These are phyloP conservation scores for Pecoramyces ruminantium DNA, from an alignment of 192 early-diverging fungal species.

Conservation along the genomic window DNA sequence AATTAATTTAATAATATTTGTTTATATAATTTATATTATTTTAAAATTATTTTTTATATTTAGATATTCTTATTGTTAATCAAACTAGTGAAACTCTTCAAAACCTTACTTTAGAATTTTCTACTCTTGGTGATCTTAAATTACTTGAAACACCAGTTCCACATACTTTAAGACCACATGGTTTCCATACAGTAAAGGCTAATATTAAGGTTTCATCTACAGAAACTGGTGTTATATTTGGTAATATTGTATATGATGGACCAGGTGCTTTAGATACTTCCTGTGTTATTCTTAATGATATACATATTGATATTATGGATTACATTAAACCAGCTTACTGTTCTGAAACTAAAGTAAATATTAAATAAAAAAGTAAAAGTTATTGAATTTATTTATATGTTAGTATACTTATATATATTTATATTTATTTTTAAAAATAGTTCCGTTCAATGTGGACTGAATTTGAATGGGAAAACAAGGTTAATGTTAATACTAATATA, in stretches of 20 bases:
- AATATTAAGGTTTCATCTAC: constrained; percentile 98
- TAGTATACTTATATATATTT: constrained; percentile 1
- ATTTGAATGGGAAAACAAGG: constrained; percentile 99
- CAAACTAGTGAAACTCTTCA: constrained; percentile 89
- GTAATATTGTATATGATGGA: constrained; percentile 98
- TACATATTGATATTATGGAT: constrained; percentile 99
- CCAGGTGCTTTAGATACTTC: constrained; percentile 73
- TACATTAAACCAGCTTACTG: constrained; percentile 89
- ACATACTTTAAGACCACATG: constrained; percentile 74
- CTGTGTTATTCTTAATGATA: constrained; percentile 90
- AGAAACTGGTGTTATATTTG: constrained; percentile 94
- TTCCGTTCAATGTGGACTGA: constrained; percentile 98
- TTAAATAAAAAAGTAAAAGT: too few relatives aligned
- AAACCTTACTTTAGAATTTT: constrained; percentile 94
- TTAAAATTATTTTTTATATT: neutral
- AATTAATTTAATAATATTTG: too few relatives aligned
- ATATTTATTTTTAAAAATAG: constrained; percentile 13
- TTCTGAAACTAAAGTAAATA: constrained; percentile 57
- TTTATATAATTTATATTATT: too few relatives aligned
- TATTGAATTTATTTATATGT: too few relatives aligned
- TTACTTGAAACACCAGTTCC: constrained; percentile 83
- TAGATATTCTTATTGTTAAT: constrained; percentile 91
- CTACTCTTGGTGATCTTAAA: constrained; percentile 94
- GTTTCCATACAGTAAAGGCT: constrained; percentile 88
- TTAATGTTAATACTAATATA: constrained; percentile 87